A percentile compares a stretch with the other conserved stretches of the same genome.
phyloP scores from a whole-genome alignment of 768 basidiomycete species.

The Gloeophyllum trabeum region DNA sequence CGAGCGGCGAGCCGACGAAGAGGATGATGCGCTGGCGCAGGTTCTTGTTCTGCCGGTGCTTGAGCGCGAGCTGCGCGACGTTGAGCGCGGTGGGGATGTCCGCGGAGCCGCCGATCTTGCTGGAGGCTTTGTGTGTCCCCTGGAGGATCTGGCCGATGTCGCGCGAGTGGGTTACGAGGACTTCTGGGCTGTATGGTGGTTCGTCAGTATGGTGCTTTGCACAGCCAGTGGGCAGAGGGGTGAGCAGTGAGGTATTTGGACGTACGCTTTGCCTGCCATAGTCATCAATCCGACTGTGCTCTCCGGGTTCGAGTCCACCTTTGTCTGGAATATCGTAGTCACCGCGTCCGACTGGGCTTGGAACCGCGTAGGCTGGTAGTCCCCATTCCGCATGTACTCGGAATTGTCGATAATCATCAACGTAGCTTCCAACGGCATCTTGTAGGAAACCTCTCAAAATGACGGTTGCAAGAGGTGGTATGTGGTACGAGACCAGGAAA shows the following conservation, averaged over 20 bases:
- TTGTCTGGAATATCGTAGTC: conserved; percentile 80
- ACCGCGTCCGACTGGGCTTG: conserved; percentile 90
- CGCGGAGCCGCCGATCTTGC: conserved; percentile 68
- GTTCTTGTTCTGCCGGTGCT: conserved; percentile 98
- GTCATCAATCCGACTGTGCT: conserved; percentile 97
- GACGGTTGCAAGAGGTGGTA: no score
- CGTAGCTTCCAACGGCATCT: conserved; percentile 94
- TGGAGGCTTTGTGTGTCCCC: conserved; percentile 60
- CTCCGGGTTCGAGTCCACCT: conserved; percentile 94
- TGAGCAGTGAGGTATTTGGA: conserved; percentile 1
- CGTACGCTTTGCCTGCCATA: conserved; percentile 93
- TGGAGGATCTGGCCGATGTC: conserved; percentile 87
- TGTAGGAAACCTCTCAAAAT: no score
- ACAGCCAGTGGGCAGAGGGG: not conserved
- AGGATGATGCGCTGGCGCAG: conserved; percentile 92
- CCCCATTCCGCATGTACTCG: conserved; percentile 93
- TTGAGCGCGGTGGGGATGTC: conserved; percentile 88
- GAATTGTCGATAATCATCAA: conserved; percentile 98
- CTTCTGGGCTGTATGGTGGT: conserved; percentile 59
- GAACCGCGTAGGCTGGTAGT: conserved; percentile 80
- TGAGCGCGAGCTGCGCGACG: conserved; percentile 91
- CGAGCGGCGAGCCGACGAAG: conserved; percentile 86
- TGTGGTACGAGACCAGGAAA: no score
- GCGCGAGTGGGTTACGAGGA: conserved; percentile 91
- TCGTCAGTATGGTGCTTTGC: no score